Evolutionary conservation across 805 yeast species (phyloP).

Genomic region (Myxozyma geophila): DNA sequence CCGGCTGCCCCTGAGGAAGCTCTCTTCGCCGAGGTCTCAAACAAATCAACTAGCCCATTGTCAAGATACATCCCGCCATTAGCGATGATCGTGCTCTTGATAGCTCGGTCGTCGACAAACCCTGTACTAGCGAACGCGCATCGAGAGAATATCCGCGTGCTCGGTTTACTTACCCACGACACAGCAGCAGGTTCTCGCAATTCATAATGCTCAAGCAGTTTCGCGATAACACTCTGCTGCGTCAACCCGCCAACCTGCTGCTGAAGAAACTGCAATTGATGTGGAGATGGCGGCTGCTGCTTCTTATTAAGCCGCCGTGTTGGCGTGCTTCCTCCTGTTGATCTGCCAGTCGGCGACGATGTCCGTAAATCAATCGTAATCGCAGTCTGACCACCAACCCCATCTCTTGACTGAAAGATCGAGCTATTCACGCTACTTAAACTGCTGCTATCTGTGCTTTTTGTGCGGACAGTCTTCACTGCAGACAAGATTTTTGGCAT

Average conservation of each 20-base stretch:
- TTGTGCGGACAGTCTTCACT: background rate
- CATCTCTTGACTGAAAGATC: background rate
- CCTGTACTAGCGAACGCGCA: slow-evolving; percentile 31
- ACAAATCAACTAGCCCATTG: slow-evolving; percentile 27
- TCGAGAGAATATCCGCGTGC: slow-evolving; percentile 13
- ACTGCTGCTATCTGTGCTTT: background rate
- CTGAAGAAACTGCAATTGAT: background rate
- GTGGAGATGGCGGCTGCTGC: too few species aligned
- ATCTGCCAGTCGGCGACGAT: background rate
- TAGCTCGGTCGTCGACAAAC: slow-evolving; percentile 1
- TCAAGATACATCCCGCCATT: slow-evolving; percentile 32
- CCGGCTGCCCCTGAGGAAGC: background rate
- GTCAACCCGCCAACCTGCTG: background rate
- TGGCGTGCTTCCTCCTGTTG: background rate
- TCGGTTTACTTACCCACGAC: background rate
- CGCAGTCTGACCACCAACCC: background rate
- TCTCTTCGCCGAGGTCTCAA: background rate
- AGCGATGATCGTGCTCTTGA: slow-evolving; percentile 1
- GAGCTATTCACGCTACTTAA: background rate
- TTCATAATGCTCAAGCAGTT: background rate
- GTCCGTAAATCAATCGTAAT: background rate
- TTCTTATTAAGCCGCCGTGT: background rate
- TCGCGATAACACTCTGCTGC: background rate
- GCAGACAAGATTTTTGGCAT: background rate
- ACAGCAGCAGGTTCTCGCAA: background rate